Base-by-base conservation (phyloP, 495 filamentous ascomycete species). In the Penicillium maclennaniae region DNA sequence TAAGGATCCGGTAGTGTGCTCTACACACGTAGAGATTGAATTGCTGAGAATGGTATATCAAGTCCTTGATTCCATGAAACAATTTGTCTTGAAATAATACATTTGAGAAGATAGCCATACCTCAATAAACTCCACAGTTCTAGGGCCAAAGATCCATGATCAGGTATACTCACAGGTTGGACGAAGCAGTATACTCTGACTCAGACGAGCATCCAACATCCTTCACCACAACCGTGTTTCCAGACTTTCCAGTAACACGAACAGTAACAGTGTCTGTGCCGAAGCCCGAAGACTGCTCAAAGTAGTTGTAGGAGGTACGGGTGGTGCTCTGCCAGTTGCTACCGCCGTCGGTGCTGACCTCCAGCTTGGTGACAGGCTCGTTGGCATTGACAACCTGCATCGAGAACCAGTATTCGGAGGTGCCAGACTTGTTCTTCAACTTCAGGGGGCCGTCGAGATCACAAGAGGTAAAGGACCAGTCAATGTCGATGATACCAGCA, bases 311-410 rank as follows among this genome's bases (percentile, higher is more conserved):
- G 21, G 65, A 63, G 27, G 70, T 64, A 7, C 81, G 60, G 3
- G 70, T 72, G 3, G 80, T 80, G 23, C 52, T 43, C 59, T 74
- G 60, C 80, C 80, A 85, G 14, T 70, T 77, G 42, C 56, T 71
- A 17, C 79, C 81, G 20, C 75, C 71, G 57, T 84, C 75, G n/a
- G 75, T 82, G 48, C 74, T 79, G 47, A 83, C 79, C 55, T 85
- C 79, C 15, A 85, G 65, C 26, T 61, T 63, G n/a, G 65, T 48
- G 7, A 83, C 74, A 1, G 72, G 66, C 43, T 77, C 74, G 51
- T 80, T 82, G 57, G 78, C 69, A 55, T 84, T 84, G 45, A 80
- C 67, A 8, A 82, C 78, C 62, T 83, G 81, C 76, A 84, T 80
- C 26, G 71, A 69, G 69, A 83, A 84, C 78, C 75, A 78, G 61